A percentile compares a stretch with the other conserved stretches of the same genome.
Evolutionary conservation across 1,284 basidiomycete genomes (phyloP).

Genomic region (Veloboletus limbatus): DNA sequence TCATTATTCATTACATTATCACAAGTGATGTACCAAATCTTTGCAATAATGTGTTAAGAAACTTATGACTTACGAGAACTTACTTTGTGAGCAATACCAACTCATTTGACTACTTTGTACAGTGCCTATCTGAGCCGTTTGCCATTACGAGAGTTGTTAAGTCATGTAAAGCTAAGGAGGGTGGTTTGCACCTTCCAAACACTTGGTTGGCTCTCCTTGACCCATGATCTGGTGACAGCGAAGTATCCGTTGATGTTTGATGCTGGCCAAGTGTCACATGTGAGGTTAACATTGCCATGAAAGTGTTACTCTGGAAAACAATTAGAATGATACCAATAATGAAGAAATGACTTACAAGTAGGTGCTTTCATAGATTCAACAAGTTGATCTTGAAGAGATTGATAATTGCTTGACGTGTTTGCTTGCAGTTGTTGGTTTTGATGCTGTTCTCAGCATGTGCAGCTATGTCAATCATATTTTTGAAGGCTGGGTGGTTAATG

Average conservation of each 20-base stretch:
- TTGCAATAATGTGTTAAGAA: too few species aligned
- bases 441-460: constrained; percentile 18
- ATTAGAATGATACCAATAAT: neutral
- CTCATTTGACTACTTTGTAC: too few species aligned
- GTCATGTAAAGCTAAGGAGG: constrained; percentile 1
- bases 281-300: constrained; percentile 4
- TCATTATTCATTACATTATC: too few species aligned
- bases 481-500: constrained; percentile 25
- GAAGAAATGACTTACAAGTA: neutral
- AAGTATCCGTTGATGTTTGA: constrained; percentile 15
- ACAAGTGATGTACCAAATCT: too few species aligned
- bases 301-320: too few species aligned
- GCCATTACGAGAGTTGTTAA: constrained; percentile 8
- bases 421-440: constrained; percentile 12
- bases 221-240: constrained; percentile 17
- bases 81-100: too few species aligned
- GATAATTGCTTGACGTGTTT: neutral
- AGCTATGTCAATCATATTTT: constrained; percentile 25
- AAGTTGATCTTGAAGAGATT: neutral
- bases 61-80: too few species aligned
- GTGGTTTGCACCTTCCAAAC: constrained; percentile 4
- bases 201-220: constrained; percentile 5
- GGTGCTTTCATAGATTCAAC: neutral
- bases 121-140: too few species aligned
- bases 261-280: constrained; percentile 21